Evolutionary conservation across 2,329 filamentous ascomycete genomes (phyloP), one percentile per base, ranked within the genome.

Genomic region (Sarocladium strictum): DNA sequence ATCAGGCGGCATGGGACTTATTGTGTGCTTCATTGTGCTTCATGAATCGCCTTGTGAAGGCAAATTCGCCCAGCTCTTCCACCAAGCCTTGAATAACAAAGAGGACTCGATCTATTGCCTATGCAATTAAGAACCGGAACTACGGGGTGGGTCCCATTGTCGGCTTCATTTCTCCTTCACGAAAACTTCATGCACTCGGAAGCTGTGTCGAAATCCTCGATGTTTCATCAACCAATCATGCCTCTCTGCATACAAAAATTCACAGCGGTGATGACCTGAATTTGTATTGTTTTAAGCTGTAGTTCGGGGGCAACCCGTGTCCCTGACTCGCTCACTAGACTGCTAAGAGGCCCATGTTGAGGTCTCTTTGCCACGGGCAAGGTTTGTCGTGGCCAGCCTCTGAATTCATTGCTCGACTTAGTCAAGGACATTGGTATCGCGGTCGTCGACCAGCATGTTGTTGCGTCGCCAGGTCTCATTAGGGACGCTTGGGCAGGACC

Each of bases 171-270:
- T 47, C 43, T 47, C 43, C 11, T n/a, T 47, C 43, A 47, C 43
- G 43, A 47, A 47, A 47, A 47, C 43, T 47, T 47, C 43, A 47
- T 47, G 43, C 43, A 24, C 43, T 47, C 23, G 43, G 23, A 12
- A 12, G 23, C 23, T 15, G 43, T 47, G 43, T 47, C 21, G 43
- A 26, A 29, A 47, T 47, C 23, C 43, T 47, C 24, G 11, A 47
- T 27, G 43, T 47, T 27, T 47, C 23, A 47, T 24, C 17, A n/a
- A 47, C 43, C 43, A 47, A 47, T 47, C 43, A 47, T 47, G 24
- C 43, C 21, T 24, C 3, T n/a, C 21, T 21, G 21, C 40, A 43
- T 7, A 43, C 40, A 43, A 7, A 4, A 23, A 7, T 24, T 21
- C 7, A 17, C 21, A 3, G 7, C 21, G n/a, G 21, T 38, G 35